Evolutionary conservation across 2,329 filamentous ascomycete genomes (phyloP).

Genomic region (Fusarium napiforme): DNA sequence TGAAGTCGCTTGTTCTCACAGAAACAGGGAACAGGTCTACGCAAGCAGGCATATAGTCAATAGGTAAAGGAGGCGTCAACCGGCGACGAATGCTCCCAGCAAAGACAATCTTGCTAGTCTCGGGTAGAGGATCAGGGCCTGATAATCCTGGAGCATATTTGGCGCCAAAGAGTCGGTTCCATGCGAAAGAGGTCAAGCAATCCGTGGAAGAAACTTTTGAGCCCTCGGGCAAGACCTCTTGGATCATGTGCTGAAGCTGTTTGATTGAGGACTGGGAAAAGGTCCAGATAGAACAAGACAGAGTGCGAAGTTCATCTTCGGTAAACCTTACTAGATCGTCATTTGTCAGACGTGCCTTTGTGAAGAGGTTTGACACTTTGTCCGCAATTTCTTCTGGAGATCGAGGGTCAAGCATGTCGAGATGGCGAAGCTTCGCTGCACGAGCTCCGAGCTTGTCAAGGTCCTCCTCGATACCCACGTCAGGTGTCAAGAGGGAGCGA

Average conservation of each 20-base stretch:
- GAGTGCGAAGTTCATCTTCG: slow-evolving; percentile 1
- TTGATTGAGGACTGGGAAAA: neutral
- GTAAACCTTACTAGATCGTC: neutral
- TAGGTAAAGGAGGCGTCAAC: slow-evolving; percentile 1
- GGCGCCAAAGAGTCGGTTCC: slow-evolving; percentile 1
- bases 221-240: neutral
- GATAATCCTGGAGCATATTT: neutral
- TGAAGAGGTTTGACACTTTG: neutral
- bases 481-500: neutral
- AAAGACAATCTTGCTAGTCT: slow-evolving; percentile 4
- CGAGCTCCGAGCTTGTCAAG: slow-evolving; percentile 1
- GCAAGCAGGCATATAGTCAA: slow-evolving; percentile 4
- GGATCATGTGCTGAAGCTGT: neutral
- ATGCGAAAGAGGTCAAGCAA: slow-evolving; percentile 8
- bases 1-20: neutral
- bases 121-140: neutral
- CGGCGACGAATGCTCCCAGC: slow-evolving; percentile 10
- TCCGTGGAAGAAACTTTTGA: slow-evolving; percentile 1
- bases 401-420: slow-evolving; percentile 5
- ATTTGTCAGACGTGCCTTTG: slow-evolving; percentile 6
- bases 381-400: neutral
- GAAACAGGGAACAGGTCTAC: slow-evolving; percentile 7
- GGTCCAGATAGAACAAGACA: slow-evolving; percentile 2
- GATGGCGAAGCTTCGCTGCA: neutral
- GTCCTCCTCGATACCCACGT: slow-evolving; percentile 1